A percentile compares a stretch with the other conserved stretches of the same genome.
phyloP scores from a whole-genome alignment of 2,329 filamentous ascomycete species.

The Tolypocladium ophioglossoides region DNA sequence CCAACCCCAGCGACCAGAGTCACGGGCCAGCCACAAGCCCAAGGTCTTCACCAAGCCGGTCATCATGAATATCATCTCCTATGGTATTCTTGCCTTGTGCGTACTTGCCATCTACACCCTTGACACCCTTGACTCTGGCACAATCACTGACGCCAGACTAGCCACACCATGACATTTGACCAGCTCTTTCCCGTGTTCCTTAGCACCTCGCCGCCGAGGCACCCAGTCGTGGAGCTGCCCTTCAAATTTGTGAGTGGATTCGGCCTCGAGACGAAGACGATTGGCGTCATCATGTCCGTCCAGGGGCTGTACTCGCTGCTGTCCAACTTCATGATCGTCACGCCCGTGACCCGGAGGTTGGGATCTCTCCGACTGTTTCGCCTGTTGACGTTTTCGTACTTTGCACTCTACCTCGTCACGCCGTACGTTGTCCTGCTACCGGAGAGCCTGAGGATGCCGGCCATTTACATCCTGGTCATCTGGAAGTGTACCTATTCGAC shows the following conservation, averaged over 20 bases:
- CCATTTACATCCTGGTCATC: conserved; percentile 67
- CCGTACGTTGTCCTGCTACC: conserved; percentile 86
- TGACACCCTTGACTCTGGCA: too few species aligned
- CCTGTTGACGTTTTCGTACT: conserved; percentile 72
- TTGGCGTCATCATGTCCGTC: conserved; percentile 78
- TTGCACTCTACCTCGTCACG: conserved; percentile 74
- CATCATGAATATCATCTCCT: conserved; percentile 76
- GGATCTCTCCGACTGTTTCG: conserved; percentile 77
- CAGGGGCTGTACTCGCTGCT: conserved; percentile 87
- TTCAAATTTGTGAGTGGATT: conserved; percentile 89
- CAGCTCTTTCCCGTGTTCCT: conserved; percentile 88
- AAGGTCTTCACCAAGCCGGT: conserved; percentile 77
- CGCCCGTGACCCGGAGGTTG: conserved; percentile 61
- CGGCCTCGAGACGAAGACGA: conserved; percentile 68
- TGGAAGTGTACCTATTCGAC: conserved; percentile 92
- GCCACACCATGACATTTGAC: conserved; percentile 95
- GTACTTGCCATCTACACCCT: conserved; percentile 25
- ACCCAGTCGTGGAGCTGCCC: conserved; percentile 50
- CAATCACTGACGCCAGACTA: conserved; percentile 25
- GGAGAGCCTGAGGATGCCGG: conserved; percentile 55
- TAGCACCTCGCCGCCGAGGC: conserved; percentile 50
- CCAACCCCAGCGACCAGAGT: not conserved
- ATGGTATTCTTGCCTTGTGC: conserved; percentile 91
- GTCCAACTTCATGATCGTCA: conserved; percentile 76
- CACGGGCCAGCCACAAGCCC: conserved; percentile 4